These are phyloP conservation scores for Colletotrichum agaves DNA, from an alignment of 2,329 filamentous ascomycete genomes.

Conservation along the genomic window DNA sequence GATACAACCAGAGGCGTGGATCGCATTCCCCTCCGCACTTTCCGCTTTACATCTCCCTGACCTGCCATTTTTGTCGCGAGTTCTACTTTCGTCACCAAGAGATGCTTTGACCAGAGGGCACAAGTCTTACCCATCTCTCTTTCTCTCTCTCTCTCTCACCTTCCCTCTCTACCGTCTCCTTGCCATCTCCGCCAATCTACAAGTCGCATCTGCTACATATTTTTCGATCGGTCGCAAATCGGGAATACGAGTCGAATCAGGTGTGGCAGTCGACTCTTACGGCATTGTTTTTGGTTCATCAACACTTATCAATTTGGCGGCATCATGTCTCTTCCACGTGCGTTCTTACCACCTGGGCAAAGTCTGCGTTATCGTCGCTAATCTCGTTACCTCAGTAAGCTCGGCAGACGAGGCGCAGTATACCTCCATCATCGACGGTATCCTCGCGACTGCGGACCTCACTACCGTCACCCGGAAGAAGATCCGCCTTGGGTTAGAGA, in stretches of 20 bases:
- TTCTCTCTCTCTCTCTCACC: constrained; percentile 3
- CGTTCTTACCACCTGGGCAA: background rate
- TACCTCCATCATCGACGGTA: constrained; percentile 69
- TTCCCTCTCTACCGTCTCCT: constrained; percentile 5
- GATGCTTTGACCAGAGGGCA: constrained; percentile 31
- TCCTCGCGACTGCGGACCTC: constrained; percentile 67
- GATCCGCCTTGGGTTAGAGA: constrained; percentile 67
- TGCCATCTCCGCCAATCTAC: constrained; percentile 1
- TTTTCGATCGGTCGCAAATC: background rate
- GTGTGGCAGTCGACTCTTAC: background rate
- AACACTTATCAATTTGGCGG: constrained; percentile 1
- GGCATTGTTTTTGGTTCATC: background rate
- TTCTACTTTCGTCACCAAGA: constrained; percentile 3
- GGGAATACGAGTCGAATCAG: background rate
- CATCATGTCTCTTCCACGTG: constrained; percentile 37
- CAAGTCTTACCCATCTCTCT: constrained; percentile 6
- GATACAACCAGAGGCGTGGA: constrained; percentile 33
- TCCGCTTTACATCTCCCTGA: background rate
- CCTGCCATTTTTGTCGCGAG: background rate
- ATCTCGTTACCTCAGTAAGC: constrained; percentile 52
- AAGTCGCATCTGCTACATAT: background rate
- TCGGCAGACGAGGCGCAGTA: constrained; percentile 62
- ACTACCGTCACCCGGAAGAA: constrained; percentile 73
- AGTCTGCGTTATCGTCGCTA: background rate
- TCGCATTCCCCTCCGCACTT: constrained; percentile 14